Conservation (phyloP, 345 rosid genomes). For the Camelina sativa region DNA sequence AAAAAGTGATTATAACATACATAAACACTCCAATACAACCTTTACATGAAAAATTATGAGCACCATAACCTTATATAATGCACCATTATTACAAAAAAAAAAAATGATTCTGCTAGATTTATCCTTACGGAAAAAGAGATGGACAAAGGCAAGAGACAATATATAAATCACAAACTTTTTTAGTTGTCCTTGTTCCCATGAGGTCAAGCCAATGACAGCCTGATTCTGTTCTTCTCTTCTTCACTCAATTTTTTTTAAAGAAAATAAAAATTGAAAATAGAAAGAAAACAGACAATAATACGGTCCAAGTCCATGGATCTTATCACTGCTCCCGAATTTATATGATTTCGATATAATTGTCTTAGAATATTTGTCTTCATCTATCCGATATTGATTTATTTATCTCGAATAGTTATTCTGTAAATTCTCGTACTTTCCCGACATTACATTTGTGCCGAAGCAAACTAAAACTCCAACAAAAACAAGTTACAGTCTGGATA, state of each 20-base stretch:
- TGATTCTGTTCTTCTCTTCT: constrained; percentile 20
- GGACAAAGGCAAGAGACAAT: constrained; percentile 33
- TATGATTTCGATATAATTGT: constrained; percentile 40
- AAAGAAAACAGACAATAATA: constrained; percentile 37
- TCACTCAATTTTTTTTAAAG: not conserved
- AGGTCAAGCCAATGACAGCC: constrained; percentile 30
- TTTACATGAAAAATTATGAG: too few species aligned
- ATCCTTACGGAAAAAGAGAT: not conserved
- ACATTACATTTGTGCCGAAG: constrained; percentile 24
- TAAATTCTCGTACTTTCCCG: constrained; percentile 36
- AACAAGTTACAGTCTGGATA: constrained; percentile 22
- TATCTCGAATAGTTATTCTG: constrained; percentile 13
- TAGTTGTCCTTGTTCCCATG: constrained; percentile 37
- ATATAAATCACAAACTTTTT: constrained; percentile 30
- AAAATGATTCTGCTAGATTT: not conserved
- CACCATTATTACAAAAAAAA: not conserved
- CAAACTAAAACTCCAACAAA: constrained; percentile 12
- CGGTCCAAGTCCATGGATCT: constrained; percentile 40
- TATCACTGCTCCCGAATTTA: constrained; percentile 34
- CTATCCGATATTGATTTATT: constrained; percentile 9
- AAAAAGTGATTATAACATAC: too few species aligned
- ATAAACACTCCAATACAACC: too few species aligned
- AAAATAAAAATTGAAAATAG: not conserved
- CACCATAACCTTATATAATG: too few species aligned
- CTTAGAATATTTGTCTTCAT: constrained; percentile 36